Evolutionary conservation across 1,284 basidiomycete genomes (phyloP), one percentile per base, ranked within the genome.

Genomic region (Mycena sp.): DNA sequence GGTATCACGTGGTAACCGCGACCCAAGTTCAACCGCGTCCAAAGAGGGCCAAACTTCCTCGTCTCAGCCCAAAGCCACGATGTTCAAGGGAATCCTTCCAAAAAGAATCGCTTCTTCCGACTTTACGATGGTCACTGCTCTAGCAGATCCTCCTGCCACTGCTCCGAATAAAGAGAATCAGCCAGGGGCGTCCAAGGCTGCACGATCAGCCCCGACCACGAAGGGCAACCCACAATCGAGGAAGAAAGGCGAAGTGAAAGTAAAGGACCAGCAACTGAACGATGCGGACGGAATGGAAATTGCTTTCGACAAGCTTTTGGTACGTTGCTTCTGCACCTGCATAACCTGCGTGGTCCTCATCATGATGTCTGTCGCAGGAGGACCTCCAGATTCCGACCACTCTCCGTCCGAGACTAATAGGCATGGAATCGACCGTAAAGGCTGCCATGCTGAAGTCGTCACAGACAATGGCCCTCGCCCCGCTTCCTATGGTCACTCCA

Each of bases 391-490:
- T 95, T 37, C 93, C 94, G 4, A 77, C 85, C 0, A 87, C 86
- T 11, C 79, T 95, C 17, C 85, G 93, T 12, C 87, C 88, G 1
- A 94, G 94, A 76, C 85, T 96, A 6, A 80, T 83, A 40, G 85
- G 86, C 23, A 92, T 96, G 85, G 92, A 93, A 64, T 78, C 88
- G 0, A 87, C 88, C 2, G 93, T 96, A 40, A 95, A 95, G 72
- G 91, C 91, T 3, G 91, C 92, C n/a, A 95, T 96, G 91, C 80
- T 96, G 58, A 93, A 92, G 71, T 94, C 93, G 0, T 92, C 93
- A 2, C 88, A 90, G 26, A 85, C 86, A 14, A 80, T 94, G 70
- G 81, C 84, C 26, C 74, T 83, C 12, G 81, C 78, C 17, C 77
- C 82, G 29, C 70, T 77, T 26, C 73, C 82, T 0, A 67, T 73